These are phyloP conservation scores for Penicillium brevicompactum DNA, from an alignment of 2,329 filamentous ascomycete species.

Conservation along the genomic window DNA sequence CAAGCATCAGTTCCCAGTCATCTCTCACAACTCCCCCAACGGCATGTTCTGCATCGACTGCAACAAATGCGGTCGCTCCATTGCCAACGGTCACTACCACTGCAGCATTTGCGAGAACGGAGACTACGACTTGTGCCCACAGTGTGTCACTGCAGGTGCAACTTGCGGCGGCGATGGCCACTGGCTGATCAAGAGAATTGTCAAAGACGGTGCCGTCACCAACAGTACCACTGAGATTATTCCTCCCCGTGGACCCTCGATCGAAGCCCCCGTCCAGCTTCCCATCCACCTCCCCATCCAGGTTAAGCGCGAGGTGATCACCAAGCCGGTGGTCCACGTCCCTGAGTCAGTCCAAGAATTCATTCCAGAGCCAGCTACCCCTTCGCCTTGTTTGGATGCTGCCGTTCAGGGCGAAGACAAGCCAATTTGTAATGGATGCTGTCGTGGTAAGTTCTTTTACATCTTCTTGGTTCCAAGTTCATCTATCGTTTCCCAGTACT, in stretches of 20 bases:
- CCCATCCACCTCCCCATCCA: background rate
- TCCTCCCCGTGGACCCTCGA: constrained; percentile 60
- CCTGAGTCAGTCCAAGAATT: constrained; percentile 28
- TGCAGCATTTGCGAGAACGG: constrained; percentile 91
- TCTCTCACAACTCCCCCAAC: constrained; percentile 36
- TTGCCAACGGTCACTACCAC: constrained; percentile 85
- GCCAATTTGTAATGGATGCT: constrained; percentile 66
- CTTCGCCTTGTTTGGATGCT: constrained; percentile 17
- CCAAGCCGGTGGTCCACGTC: constrained; percentile 7
- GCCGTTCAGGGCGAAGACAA: constrained; percentile 23
- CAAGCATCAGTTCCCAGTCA: constrained; percentile 32
- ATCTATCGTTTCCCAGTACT: constrained; percentile 19
- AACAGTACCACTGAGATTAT: constrained; percentile 85
- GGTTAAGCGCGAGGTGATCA: constrained; percentile 19
- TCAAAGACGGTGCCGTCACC: constrained; percentile 75
- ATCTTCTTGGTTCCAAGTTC: background rate
- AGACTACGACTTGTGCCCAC: constrained; percentile 88
- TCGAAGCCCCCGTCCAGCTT: constrained; percentile 20
- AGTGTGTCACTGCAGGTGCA: constrained; percentile 73
- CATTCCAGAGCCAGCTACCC: constrained; percentile 15
- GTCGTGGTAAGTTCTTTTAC: constrained; percentile 53
- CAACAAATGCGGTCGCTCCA: constrained; percentile 80
- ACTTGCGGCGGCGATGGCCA: constrained; percentile 78
- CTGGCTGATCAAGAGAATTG: constrained; percentile 90
- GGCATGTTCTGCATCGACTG: constrained; percentile 82